Base-by-base conservation (phyloP, 441 rosid genomes). In the Populus hybrid region DNA sequence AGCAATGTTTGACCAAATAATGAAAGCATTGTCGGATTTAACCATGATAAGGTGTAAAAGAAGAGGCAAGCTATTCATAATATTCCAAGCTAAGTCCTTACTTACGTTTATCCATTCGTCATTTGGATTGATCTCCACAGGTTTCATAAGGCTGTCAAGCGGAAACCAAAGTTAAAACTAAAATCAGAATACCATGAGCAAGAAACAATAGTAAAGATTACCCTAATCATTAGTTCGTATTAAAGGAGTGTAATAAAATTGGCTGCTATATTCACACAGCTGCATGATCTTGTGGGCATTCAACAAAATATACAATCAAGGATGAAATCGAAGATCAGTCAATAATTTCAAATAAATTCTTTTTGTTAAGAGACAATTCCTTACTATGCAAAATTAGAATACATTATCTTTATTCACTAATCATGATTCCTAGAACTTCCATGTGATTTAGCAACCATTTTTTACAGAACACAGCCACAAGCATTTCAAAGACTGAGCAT, bases 81-180 rank as follows among this genome's bases (percentile, higher is more conserved):
- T 68, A 77, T 30, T 74, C 72, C 63, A 66, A 77, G 74, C 46
- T 63, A 79, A 75, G 74, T 30, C 40, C 38, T 79, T 75, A 50
- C 99, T 91, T 93, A 96, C 99, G 88, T 92, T 94, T 74, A 88
- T 80, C 99, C 99, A 96, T 84, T 96, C 98, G 70, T 96, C 96
- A 87, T 87, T 92, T 78, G 99, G 98, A 83, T 88, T 94, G 87
- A 91, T 83, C 78, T 96, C 96, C 89, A 93, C 89, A 75, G 97
- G 93, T 85, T 91, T 94, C 95, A 94, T 85, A 28, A 85, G 90
- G 84, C 98, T 96, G 91, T 64, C 75, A 80, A 83, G 76, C n/a
- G 30, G 73, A 77, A 86, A 83, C 76, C 40, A 65, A 72, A 80
- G 66, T 73, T 38, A 73, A 78, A 84, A 82, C 79, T 74, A 68